Conservation (phyloP, 2,329 filamentous ascomycete species). For the Myriosclerotinia curreyana region DNA sequence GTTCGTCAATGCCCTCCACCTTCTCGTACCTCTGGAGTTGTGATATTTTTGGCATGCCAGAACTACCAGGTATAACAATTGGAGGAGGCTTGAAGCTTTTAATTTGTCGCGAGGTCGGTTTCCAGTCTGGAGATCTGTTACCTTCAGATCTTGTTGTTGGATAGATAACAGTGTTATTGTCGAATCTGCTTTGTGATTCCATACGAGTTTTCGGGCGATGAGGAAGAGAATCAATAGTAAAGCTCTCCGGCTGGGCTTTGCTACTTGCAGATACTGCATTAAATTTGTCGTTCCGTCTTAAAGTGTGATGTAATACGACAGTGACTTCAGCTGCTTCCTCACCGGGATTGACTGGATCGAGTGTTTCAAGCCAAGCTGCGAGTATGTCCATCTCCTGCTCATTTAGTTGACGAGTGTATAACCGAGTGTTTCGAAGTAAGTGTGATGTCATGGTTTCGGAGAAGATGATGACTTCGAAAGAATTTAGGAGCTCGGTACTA, state of each 20-base stretch:
- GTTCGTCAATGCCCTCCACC: neutral
- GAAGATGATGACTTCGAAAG: neutral
- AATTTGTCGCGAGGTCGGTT: neutral
- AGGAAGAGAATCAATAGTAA: neutral
- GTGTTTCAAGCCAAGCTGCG: slow-evolving; percentile 5
- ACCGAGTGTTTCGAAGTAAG: neutral
- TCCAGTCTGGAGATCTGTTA: neutral
- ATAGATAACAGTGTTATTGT: neutral
- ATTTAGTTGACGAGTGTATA: neutral
- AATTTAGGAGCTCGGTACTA: neutral
- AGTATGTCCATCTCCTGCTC: slow-evolving; percentile 4
- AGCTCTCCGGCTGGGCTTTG: neutral
- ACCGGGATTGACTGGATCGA: neutral
- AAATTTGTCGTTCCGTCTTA: neutral
- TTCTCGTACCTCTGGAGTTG: neutral
- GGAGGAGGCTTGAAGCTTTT: neutral
- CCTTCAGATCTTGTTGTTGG: neutral
- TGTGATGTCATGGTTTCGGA: neutral
- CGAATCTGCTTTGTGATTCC: neutral
- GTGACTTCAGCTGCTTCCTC: slow-evolving; percentile 4
- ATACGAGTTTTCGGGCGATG: neutral
- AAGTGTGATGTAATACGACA: neutral
- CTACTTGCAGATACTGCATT: neutral
- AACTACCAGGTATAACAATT: neutral
- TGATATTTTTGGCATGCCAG: neutral